These are phyloP conservation scores for Debaryomycetaceae sp. DNA, from an alignment of 1,139 yeast genomes.

Conservation along the genomic window DNA sequence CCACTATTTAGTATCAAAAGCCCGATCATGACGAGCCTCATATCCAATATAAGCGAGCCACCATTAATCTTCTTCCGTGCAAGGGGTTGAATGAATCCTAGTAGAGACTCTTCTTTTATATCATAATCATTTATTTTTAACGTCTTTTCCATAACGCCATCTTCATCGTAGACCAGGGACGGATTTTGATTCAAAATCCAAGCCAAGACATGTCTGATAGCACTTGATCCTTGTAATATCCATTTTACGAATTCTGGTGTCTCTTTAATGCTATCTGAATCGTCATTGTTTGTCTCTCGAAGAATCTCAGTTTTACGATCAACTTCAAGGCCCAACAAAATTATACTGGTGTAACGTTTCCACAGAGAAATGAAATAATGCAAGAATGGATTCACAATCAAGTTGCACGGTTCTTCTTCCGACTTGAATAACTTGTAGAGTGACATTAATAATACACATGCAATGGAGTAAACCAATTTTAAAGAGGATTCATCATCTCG, in stretches of 20 bases:
- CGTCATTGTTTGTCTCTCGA: conserved; percentile 23
- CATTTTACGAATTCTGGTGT: conserved; percentile 53
- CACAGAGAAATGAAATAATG: conserved; percentile 55
- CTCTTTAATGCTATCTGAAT: conserved; percentile 16
- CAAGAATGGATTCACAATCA: conserved; percentile 58
- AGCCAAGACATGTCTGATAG: conserved; percentile 60
- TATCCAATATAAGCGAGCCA: conserved; percentile 52
- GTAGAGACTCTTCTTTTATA: conserved; percentile 50
- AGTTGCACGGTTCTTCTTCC: conserved; percentile 28
- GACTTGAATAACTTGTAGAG: conserved; percentile 49
- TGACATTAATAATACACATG: conserved; percentile 48
- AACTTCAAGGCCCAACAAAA: conserved; percentile 57
- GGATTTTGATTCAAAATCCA: conserved; percentile 52
- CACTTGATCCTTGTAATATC: conserved; percentile 59
- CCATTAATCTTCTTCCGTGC: conserved; percentile 58
- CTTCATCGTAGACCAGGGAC: conserved; percentile 22
- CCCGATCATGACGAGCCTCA: conserved; percentile 37
- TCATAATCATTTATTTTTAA: conserved; percentile 43
- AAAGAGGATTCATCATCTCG: conserved; percentile 26
- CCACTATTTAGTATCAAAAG: conserved; percentile 26
- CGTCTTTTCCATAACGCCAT: conserved; percentile 16
- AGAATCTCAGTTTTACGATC: conserved; percentile 58
- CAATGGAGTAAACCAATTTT: conserved; percentile 49
- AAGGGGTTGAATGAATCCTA: conserved; percentile 59
- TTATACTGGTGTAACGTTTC: conserved; percentile 60